Base-by-base conservation (phyloP, 345 rosid genomes). In the Iberis pinnata region DNA sequence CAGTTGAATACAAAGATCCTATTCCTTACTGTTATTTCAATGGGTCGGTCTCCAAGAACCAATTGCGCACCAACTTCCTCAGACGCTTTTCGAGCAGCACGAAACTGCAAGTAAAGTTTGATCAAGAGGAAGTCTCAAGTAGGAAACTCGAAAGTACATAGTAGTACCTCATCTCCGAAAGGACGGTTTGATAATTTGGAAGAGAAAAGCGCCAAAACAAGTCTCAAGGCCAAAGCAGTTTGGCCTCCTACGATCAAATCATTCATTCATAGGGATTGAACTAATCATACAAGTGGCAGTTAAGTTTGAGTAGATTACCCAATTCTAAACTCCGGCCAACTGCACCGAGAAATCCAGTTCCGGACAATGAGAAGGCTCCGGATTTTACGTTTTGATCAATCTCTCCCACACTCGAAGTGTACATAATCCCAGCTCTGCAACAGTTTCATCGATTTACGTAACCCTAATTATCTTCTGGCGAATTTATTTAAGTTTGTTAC, bases 401-500 rank as follows among this genome's bases (percentile, higher is more conserved):
- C 51, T 76, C 82, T 49, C 60, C 76, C 17, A 69, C 77, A 56
- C 54, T 60, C 0, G 83, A 64, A 53, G 76, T 63, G 64, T 84
- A 87, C 95, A 87, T 87, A 39, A 90, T 90, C 80, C 96, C 96
- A 76, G 89, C 95, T 80, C 95, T 81, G 96, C 56, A 70, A 79
- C 76, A 69, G n/a, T n/a, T n/a, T n/a, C n/a, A n/a, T n/a, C n/a
- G n/a, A n/a, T n/a, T n/a, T n/a, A n/a, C n/a, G n/a, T n/a, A n/a
- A n/a, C n/a, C n/a, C n/a, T n/a, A n/a, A n/a, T n/a, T n/a, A n/a
- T n/a, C n/a, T n/a, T n/a, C n/a, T n/a, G n/a, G n/a, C n/a, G n/a
- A n/a, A n/a, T n/a, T n/a, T n/a, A n/a, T n/a, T n/a, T n/a, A n/a
- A n/a, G n/a, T n/a, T n/a, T n/a, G n/a, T n/a, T n/a, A 9, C 2